Evolutionary conservation across 805 yeast species (phyloP).

Genomic region (Candida coleopterorum): DNA sequence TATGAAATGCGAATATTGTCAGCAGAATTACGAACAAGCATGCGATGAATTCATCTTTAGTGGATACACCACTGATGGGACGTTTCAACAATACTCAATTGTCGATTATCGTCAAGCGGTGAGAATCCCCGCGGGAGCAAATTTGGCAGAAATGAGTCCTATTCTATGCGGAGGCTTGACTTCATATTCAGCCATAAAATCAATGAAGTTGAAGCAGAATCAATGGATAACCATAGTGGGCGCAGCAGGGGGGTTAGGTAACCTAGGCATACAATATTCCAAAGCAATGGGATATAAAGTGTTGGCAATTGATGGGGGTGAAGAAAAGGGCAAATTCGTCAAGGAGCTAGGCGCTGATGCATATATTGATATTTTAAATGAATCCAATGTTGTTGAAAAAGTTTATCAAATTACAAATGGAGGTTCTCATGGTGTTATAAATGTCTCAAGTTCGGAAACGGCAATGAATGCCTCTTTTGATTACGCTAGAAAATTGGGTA

Average conservation of each 20-base stretch:
- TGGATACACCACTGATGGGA: conserved; percentile 87
- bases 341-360: conserved; percentile 62
- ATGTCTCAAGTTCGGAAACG: conserved; percentile 67
- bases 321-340: conserved; percentile 50
- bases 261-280: conserved; percentile 71
- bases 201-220: conserved; percentile 65
- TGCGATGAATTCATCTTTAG: conserved; percentile 61
- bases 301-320: conserved; percentile 69
- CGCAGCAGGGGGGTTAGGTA: conserved; percentile 78
- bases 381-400: conserved; percentile 51
- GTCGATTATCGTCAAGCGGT: conserved; percentile 90
- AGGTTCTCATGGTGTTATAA: conserved; percentile 73
- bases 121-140: conserved; percentile 65
- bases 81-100: conserved; percentile 87
- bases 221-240: conserved; percentile 76
- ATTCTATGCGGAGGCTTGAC: conserved; percentile 90
- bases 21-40: conserved; percentile 60
- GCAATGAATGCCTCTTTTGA: conserved; percentile 61
- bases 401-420: conserved; percentile 58
- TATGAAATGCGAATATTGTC: conserved; percentile 72
- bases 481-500: conserved; percentile 35
- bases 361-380: conserved; percentile 54
- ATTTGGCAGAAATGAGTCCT: conserved; percentile 74
- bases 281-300: conserved; percentile 73
- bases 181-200: conserved; percentile 84